Percentiles rank a stretch among this genome's conserved stretches.
These are phyloP conservation scores for Aspergillus piperis DNA, from an alignment of 2,329 filamentous ascomycete genomes.

Conservation along the genomic window DNA sequence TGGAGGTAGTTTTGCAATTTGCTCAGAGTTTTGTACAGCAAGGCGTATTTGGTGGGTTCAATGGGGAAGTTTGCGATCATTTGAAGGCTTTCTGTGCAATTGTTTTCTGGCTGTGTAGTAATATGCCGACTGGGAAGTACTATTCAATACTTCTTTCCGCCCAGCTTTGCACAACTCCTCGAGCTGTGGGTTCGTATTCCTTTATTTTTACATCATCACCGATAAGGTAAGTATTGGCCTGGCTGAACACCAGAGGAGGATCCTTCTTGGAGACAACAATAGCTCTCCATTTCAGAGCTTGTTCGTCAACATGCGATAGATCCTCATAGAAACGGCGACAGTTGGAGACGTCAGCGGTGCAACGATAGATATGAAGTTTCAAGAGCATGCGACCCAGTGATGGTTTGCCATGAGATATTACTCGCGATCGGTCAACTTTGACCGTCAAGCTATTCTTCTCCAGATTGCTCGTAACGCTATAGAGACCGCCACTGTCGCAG, in stretches of 20 bases:
- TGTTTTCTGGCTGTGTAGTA: neutral
- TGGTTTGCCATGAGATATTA: conserved; percentile 52
- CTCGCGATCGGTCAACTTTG: neutral
- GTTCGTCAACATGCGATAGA: conserved; percentile 57
- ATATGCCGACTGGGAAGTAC: neutral
- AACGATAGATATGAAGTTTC: conserved; percentile 63
- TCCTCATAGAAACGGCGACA: conserved; percentile 60
- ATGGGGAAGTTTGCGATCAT: neutral
- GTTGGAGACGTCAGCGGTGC: conserved; percentile 58
- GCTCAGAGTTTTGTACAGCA: neutral
- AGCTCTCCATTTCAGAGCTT: conserved; percentile 56
- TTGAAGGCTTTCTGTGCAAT: neutral
- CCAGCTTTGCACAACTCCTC: conserved; percentile 58
- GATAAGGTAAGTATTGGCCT: conserved; percentile 59
- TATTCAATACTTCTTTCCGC: conserved; percentile 44
- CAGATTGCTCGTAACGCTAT: conserved; percentile 51
- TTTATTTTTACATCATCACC: conserved; percentile 50
- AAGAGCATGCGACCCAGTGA: conserved; percentile 61
- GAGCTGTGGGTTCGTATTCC: conserved; percentile 59
- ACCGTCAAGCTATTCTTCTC: conserved; percentile 29
- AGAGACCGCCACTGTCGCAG: conserved; percentile 54
- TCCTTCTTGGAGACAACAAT: conserved; percentile 54
- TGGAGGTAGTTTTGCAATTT: conserved; percentile 8
- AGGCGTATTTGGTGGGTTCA: neutral
- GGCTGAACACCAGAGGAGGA: conserved; percentile 63